A percentile compares a stretch with the other conserved stretches of the same genome.
Evolutionary conservation across 2,329 filamentous ascomycete species (phyloP).

Genomic region (Rosellinia necatrix): DNA sequence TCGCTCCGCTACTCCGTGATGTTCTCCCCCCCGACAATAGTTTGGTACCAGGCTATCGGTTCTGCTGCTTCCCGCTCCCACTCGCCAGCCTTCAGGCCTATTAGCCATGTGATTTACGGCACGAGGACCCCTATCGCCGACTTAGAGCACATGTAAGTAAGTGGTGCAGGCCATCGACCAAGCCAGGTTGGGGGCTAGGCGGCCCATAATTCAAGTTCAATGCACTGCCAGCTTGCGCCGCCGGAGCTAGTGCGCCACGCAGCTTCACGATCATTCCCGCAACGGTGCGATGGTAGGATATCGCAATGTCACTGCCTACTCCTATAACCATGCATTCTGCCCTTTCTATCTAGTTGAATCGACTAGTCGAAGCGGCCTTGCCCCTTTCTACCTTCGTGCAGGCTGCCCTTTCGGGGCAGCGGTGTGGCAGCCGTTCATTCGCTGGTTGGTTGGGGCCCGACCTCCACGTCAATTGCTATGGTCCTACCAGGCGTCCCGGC

Average conservation of each 20-base stretch:
- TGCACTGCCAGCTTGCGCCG: not conserved
- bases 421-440: slow-evolving; percentile 42
- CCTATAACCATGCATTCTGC: slow-evolving; percentile 27
- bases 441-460: slow-evolving; percentile 37
- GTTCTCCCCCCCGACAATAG: not conserved
- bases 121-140: too few species aligned
- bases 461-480: slow-evolving; percentile 36
- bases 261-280: slow-evolving; percentile 16
- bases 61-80: not conserved
- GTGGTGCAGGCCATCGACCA: not conserved
- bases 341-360: slow-evolving; percentile 27
- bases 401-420: slow-evolving; percentile 34
- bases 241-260: slow-evolving; percentile 3
- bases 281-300: slow-evolving; percentile 4
- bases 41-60: slow-evolving; percentile 1
- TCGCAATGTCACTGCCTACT: slow-evolving; percentile 11
- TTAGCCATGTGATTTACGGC: too few species aligned
- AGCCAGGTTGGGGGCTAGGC: not conserved
- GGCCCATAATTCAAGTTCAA: not conserved
- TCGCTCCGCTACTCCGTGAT: too few species aligned
- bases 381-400: slow-evolving; percentile 37
- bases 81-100: too few species aligned
- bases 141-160: too few species aligned
- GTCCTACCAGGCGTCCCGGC: slow-evolving; percentile 33
- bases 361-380: slow-evolving; percentile 29